Conservation (phyloP, 352 stramenopile species). For the Pythium apleroticum region DNA sequence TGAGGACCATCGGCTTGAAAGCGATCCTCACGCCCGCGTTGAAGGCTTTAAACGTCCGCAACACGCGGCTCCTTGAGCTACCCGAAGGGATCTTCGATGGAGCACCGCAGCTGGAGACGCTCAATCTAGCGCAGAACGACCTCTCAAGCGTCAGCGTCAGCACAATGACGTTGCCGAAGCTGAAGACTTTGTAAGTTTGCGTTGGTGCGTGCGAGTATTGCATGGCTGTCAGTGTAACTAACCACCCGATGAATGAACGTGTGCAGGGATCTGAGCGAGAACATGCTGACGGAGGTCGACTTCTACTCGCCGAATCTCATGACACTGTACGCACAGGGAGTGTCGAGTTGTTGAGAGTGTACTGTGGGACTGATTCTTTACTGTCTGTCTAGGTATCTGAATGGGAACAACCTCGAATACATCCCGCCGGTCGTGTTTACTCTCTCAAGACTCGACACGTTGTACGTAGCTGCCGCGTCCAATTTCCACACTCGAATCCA, state of each 20-base stretch:
- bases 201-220: no score
- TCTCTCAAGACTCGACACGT: background rate
- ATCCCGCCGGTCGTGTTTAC: background rate
- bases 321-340: background rate
- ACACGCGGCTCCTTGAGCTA: background rate
- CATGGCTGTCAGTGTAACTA: no score
- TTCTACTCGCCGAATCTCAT: background rate
- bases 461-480: background rate
- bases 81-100: background rate
- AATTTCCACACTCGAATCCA: no score
- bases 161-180: background rate
- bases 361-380: no score
- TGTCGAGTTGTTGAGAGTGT: background rate
- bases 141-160: background rate
- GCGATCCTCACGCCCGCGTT: background rate
- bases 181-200: background rate
- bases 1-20: background rate
- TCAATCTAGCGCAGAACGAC: background rate
- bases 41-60: background rate
- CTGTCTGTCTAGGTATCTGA: background rate
- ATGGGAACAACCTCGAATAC: background rate
- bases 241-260: no score
- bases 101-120: background rate
- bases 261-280: background rate
- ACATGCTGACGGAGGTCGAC: background rate